Conservation (phyloP, 2,329 filamentous ascomycete genomes). For the Fusarium abutilonis region DNA sequence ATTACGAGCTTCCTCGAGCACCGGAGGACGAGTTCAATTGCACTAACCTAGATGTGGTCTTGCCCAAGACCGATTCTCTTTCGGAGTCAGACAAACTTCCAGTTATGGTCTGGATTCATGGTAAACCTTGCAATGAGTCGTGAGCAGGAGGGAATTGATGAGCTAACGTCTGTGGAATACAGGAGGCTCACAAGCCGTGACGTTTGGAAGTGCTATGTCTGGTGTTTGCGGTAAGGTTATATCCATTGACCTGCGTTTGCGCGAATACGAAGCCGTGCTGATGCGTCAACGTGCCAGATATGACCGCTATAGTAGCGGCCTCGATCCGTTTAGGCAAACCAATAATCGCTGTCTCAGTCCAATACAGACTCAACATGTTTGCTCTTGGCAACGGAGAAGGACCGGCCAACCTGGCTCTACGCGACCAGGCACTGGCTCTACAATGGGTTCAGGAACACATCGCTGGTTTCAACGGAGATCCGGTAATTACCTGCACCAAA, state of each 20-base stretch:
- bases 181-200: slow-evolving; percentile 57
- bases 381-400: slow-evolving; percentile 55
- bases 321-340: slow-evolving; percentile 45
- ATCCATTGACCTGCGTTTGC: no score
- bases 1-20: slow-evolving; percentile 35
- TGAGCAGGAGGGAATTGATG: fast-evolving
- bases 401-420: slow-evolving; percentile 49
- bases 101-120: slow-evolving; percentile 59
- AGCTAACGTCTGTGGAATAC: not conserved
- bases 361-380: slow-evolving; percentile 48
- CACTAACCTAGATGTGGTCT: slow-evolving; percentile 54
- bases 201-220: slow-evolving; percentile 55
- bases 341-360: slow-evolving; percentile 32
- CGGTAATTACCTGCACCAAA: slow-evolving; percentile 24
- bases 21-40: slow-evolving; percentile 56
- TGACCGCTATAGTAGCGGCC: slow-evolving; percentile 48
- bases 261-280: not conserved
- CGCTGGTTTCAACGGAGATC: slow-evolving; percentile 44
- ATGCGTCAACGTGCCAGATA: not conserved
- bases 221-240: slow-evolving; percentile 55
- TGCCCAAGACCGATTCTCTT: slow-evolving; percentile 30
- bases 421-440: slow-evolving; percentile 49
- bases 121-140: slow-evolving; percentile 23
- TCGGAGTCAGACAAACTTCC: slow-evolving; percentile 41
- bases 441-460: slow-evolving; percentile 46